Percentiles rank a stretch among this genome's conserved stretches.
Conservation (phyloP, 2,329 filamentous ascomycete genomes). For the Davidsoniella virescens region DNA sequence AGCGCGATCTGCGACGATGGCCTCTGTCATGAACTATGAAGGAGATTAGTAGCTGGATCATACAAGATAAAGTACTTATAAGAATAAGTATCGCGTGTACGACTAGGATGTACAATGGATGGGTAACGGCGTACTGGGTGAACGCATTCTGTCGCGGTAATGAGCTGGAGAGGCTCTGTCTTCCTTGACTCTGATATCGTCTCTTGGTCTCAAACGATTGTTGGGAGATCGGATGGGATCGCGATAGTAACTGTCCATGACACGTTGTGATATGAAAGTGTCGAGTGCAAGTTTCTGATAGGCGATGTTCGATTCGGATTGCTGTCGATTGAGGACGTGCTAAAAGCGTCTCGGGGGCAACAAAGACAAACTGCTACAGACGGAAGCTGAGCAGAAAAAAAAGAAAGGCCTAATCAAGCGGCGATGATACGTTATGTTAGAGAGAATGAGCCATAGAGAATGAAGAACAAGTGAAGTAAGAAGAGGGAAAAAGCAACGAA, state of each 20-base stretch:
- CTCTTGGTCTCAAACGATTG: constrained; percentile 35
- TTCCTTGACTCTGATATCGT: constrained; percentile 35
- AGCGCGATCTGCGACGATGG: constrained; percentile 48
- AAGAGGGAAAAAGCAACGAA: constrained; percentile 6
- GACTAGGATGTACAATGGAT: background rate
- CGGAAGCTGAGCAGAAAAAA: constrained; percentile 16
- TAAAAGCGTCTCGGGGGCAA: constrained; percentile 17
- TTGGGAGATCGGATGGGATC: constrained; percentile 37
- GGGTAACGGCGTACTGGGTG: constrained; percentile 43
- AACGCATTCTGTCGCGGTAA: constrained; percentile 39
- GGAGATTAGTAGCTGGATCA: constrained; percentile 4
- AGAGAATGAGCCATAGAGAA: constrained; percentile 28
- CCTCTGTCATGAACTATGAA: constrained; percentile 38
- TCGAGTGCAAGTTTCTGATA: background rate
- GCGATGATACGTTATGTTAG: constrained; percentile 32
- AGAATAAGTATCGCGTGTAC: too few relatives aligned
- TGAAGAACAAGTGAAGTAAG: constrained; percentile 15
- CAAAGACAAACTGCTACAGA: constrained; percentile 15
- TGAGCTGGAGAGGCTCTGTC: constrained; percentile 34
- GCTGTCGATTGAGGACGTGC: constrained; percentile 10
- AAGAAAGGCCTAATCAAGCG: constrained; percentile 26
- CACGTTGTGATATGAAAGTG: constrained; percentile 5
- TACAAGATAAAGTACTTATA: background rate
- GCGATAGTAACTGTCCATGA: constrained; percentile 42
- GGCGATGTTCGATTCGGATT: constrained; percentile 1